Conservation (phyloP, 1,284 basidiomycete species). For the Moesziomyces aphidis region DNA sequence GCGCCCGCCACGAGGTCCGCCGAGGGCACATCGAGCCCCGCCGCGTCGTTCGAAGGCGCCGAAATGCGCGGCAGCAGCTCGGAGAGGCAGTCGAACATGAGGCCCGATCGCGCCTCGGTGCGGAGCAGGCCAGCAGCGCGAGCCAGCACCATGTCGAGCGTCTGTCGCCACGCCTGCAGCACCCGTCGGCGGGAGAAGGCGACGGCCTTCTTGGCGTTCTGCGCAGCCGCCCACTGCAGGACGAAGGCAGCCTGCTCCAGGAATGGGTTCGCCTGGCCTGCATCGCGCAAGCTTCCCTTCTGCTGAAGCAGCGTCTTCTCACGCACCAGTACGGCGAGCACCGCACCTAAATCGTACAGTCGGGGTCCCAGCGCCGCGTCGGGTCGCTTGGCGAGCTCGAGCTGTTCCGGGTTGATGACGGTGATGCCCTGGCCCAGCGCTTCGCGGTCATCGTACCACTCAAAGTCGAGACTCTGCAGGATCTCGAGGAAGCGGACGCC, state of each 20-base stretch:
- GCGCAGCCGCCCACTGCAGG: conserved; percentile 58
- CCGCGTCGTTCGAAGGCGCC: conserved; percentile 46
- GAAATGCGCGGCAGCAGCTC: conserved; percentile 59
- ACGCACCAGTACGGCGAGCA: conserved; percentile 70
- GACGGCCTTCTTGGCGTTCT: conserved; percentile 62
- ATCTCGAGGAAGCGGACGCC: conserved; percentile 89
- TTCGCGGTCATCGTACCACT: conserved; percentile 80
- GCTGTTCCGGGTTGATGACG: conserved; percentile 70
- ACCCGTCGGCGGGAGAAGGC: conserved; percentile 51
- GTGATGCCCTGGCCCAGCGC: conserved; percentile 74
- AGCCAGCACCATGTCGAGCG: conserved; percentile 61
- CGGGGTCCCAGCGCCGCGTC: conserved; percentile 78
- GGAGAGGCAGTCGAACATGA: conserved; percentile 62
- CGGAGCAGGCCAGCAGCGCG: conserved; percentile 55
- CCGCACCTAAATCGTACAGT: conserved; percentile 79
- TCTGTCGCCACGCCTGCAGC: conserved; percentile 61
- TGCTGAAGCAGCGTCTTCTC: conserved; percentile 53
- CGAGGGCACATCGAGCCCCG: conserved; percentile 74
- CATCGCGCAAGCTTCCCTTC: conserved; percentile 49
- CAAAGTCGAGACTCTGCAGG: conserved; percentile 84
- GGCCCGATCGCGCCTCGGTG: conserved; percentile 48
- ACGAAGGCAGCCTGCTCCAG: conserved; percentile 55
- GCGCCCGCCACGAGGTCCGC: conserved; percentile 84
- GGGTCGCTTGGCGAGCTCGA: conserved; percentile 80
- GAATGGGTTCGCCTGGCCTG: conserved; percentile 51